Percentiles rank a stretch among this genome's conserved stretches.
These are phyloP conservation scores for Ramaria sp. DNA, from an alignment of 768 basidiomycete genomes.

Conservation along the genomic window DNA sequence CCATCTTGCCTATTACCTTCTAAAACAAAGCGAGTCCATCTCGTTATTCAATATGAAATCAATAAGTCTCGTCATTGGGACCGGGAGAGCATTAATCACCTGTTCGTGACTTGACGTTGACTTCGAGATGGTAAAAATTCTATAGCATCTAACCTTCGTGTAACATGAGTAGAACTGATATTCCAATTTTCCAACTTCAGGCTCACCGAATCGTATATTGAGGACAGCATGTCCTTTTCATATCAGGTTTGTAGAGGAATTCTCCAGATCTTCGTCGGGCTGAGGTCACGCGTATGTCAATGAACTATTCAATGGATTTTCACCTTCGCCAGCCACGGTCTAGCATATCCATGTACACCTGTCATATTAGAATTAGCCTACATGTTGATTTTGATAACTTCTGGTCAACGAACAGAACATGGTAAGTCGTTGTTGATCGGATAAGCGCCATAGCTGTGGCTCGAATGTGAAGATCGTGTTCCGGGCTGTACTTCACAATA, in stretches of 20 bases:
- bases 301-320: neutral
- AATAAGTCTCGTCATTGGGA: neutral
- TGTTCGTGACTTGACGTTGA: conserved; percentile 63
- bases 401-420: neutral
- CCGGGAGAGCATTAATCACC: conserved; percentile 27
- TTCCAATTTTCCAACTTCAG: conserved; percentile 11
- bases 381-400: neutral
- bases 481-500: conserved; percentile 4
- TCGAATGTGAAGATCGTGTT: neutral
- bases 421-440: neutral
- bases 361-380: neutral
- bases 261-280: conserved; percentile 37
- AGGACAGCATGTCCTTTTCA: conserved; percentile 77
- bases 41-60: conserved; percentile 16
- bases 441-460: conserved; percentile 3
- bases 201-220: conserved; percentile 86
- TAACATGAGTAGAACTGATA: conserved; percentile 17
- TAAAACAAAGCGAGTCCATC: conserved; percentile 65
- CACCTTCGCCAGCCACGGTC: conserved; percentile 72
- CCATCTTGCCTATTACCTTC: conserved; percentile 28
- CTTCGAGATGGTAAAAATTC: conserved; percentile 61
- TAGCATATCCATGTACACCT: conserved; percentile 46
- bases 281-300: neutral
- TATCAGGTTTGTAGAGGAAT: conserved; percentile 84
- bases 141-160: conserved; percentile 49